phyloP scores from a whole-genome alignment of 2,329 filamentous ascomycete genomes.

The Alternaria rosae region DNA sequence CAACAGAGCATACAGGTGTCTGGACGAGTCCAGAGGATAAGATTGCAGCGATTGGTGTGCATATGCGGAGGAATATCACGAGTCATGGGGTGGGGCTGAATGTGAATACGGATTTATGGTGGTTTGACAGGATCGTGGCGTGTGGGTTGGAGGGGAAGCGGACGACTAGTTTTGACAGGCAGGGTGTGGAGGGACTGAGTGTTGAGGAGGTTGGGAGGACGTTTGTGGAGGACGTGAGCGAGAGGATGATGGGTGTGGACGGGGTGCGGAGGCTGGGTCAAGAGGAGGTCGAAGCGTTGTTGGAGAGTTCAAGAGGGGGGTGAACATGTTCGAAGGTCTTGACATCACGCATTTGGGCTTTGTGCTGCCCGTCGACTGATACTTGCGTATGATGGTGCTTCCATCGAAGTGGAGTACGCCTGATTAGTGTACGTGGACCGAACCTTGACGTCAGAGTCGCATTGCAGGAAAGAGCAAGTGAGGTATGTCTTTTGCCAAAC shows the following conservation, averaged over 20 bases:
- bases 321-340: background rate
- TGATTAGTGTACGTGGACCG: background rate
- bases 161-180: slow-evolving; percentile 74
- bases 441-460: background rate
- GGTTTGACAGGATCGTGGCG: slow-evolving; percentile 80
- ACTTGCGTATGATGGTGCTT: background rate
- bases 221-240: slow-evolving; percentile 53
- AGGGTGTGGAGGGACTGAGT: slow-evolving; percentile 52
- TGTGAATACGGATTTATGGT: slow-evolving; percentile 68
- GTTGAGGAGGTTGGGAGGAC: slow-evolving; percentile 50
- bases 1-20: slow-evolving; percentile 81
- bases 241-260: slow-evolving; percentile 32
- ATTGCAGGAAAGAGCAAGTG: background rate
- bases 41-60: slow-evolving; percentile 91
- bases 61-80: slow-evolving; percentile 82
- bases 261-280: slow-evolving; percentile 25
- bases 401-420: background rate
- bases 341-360: background rate
- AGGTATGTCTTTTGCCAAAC: background rate
- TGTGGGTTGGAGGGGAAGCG: slow-evolving; percentile 84
- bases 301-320: background rate
- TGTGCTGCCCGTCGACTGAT: background rate
- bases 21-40: slow-evolving; percentile 70
- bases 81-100: slow-evolving; percentile 87
- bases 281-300: slow-evolving; percentile 20